Evolutionary conservation across 768 basidiomycete species (phyloP), one percentile per base, ranked within the genome.

Genomic region (Kwoniella bestiolae): DNA sequence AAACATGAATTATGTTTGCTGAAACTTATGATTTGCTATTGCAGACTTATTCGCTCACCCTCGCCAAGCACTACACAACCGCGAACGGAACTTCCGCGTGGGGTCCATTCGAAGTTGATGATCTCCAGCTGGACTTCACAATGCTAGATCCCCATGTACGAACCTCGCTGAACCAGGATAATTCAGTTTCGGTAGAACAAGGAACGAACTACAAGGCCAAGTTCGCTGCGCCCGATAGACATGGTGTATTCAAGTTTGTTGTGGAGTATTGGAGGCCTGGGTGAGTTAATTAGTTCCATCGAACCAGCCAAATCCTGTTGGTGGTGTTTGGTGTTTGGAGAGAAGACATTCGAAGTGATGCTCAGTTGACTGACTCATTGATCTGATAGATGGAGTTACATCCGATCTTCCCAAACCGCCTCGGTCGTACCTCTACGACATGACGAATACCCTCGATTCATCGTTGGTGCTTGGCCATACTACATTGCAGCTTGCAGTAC

Each of bases 91-190:
- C 72, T 18, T 74, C 75, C 1, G 79, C 78, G 12, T 97, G 93
- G 92, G 83, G 83, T 56, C 89, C 92, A 0, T 88, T 88, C 78
- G 86, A 85, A 32, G 80, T 92, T 56, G 79, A 82, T 11, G 96
- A 98, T 78, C 78, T 98, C 29, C 95, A 97, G 73, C 85, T 98
- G 56, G 94, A 95, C 73, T 97, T 98, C 79, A 95, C 93, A 23
- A 99, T 99, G 96, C 87, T 99, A 44, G 96, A 99, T 80, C 96
- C 96, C 1, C 94, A 96, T 80, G 83, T 98, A 65, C 91, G 96
- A 35, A 92, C 88, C 14, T 82, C 89, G 6, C 85, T 99, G 9
- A 89, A 90, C 25, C 84, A 85, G 71, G 59, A 65, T 5, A 26
- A 53, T 21, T 57, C 63, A 23, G 32, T 45, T n/a, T 49, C 58